Conservation (phyloP, 331 rosid species). For the Malus hybrid region DNA sequence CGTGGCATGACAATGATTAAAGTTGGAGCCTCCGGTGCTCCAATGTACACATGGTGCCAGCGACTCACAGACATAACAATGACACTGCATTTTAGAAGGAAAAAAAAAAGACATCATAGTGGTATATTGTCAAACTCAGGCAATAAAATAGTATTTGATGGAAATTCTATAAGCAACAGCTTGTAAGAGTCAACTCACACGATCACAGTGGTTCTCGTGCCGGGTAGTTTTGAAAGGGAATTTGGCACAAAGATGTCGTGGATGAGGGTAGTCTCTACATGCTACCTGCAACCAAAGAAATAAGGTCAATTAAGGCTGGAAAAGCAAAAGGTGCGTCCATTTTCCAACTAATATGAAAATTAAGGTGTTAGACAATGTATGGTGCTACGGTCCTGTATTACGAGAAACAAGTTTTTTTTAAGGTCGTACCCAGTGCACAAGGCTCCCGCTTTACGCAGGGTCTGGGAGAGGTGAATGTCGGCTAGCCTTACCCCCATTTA, state of each 20-base stretch:
- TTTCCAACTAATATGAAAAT: constrained; percentile 5
- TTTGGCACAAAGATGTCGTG: constrained; percentile 66
- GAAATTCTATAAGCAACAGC: neutral
- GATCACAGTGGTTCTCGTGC: constrained; percentile 52
- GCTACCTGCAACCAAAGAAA: constrained; percentile 50
- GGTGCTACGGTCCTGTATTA: neutral
- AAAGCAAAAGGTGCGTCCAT: neutral
- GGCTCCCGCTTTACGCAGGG: no score
- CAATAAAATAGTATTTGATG: neutral
- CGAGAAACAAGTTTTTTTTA: no score
- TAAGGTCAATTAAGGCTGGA: neutral
- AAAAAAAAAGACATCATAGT: constrained; percentile 10
- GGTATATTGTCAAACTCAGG: neutral
- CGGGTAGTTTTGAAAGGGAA: constrained; percentile 60
- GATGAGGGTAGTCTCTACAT: constrained; percentile 85
- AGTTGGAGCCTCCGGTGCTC: constrained; percentile 31
- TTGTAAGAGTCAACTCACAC: constrained; percentile 29
- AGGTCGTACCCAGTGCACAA: no score
- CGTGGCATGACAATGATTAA: constrained; percentile 75
- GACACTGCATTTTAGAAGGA: constrained; percentile 53
- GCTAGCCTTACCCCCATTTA: no score
- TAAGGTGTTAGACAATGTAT: neutral
- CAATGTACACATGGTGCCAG: constrained; percentile 62
- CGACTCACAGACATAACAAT: constrained; percentile 72
- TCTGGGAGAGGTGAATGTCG: no score